Base-by-base conservation (phyloP, 768 basidiomycete genomes). In the Harrya chromipes region DNA sequence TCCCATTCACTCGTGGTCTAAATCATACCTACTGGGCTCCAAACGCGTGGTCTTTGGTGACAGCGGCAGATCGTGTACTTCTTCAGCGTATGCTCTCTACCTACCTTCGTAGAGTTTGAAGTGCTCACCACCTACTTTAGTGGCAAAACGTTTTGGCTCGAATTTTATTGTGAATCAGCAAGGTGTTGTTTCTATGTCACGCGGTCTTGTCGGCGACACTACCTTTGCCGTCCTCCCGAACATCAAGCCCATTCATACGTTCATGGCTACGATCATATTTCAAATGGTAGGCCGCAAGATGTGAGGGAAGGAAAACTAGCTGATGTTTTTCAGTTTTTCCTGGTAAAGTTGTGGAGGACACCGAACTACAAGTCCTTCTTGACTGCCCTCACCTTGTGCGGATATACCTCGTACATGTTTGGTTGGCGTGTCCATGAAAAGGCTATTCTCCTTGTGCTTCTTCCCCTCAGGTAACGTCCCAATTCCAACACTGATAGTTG, bases 361-460 rank as follows among this genome's bases (percentile, higher is more conserved):
- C 93, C 95, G 9, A 87, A 81, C 4, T 93, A 92, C 74, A 90
- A 85, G 66, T 87, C 85, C 7, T 98, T 98, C 70, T 61, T 98
- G 40, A 85, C 86, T 16, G 82, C 90, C 1, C 70, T 98, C 57
- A 92, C 91, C 1, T 75, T 97, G 26, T 94, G 90, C 52, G 94
- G 92, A 11, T 95, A 90, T 70, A 80, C 87, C 0, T 93, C 91
- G 10, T 97, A 86, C 69, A 78, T 97, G 71, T 97, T 95, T 64
- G 95, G 95, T 23, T 98, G 94, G 94, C 94, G 97, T 70, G 94
- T 98, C 13, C 94, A 98, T 63, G 94, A 98, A 72, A 98, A 98
- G 67, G 94, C 94, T 1, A 81, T 97, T 26, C 73, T 98, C 39
- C 79, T 97, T 13, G 82, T 95, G 21, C 76, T 98, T 17, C 84